phyloP scores from a whole-genome alignment of 306 rosid species.

The Vicia villosa region DNA sequence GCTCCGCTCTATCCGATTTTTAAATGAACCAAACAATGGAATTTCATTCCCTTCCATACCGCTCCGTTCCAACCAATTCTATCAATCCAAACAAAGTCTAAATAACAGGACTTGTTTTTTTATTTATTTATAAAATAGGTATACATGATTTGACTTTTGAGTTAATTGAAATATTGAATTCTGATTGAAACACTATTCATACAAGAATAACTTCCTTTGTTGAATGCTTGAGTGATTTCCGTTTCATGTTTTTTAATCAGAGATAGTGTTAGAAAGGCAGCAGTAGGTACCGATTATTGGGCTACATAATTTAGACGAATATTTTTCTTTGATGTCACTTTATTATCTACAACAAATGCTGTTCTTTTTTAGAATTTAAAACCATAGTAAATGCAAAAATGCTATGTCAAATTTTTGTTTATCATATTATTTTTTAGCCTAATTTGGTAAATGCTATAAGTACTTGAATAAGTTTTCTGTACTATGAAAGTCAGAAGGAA shows the following conservation, averaged over 20 bases:
- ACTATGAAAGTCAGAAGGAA: neutral
- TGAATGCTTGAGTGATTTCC: neutral
- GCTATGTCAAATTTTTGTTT: neutral
- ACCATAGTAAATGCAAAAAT: neutral
- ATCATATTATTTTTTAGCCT: neutral
- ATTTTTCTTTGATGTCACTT: neutral
- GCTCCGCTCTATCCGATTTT: no score
- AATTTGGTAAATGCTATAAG: neutral
- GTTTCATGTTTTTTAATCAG: neutral
- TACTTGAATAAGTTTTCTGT: constrained; percentile 7
- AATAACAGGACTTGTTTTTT: neutral
- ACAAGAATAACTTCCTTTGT: neutral
- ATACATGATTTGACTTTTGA: neutral
- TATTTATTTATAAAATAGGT: neutral
- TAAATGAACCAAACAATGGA: no score
- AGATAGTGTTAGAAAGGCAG: neutral
- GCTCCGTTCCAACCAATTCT: no score
- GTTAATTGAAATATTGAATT: neutral
- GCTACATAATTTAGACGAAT: neutral
- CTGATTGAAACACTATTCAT: neutral
- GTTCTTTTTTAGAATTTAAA: neutral
- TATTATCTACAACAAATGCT: neutral
- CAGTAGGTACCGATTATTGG: neutral
- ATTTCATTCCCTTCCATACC: no score
- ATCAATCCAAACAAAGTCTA: no score